Conservation (phyloP, 2,329 filamentous ascomycete genomes). For the Beauveria australis region DNA sequence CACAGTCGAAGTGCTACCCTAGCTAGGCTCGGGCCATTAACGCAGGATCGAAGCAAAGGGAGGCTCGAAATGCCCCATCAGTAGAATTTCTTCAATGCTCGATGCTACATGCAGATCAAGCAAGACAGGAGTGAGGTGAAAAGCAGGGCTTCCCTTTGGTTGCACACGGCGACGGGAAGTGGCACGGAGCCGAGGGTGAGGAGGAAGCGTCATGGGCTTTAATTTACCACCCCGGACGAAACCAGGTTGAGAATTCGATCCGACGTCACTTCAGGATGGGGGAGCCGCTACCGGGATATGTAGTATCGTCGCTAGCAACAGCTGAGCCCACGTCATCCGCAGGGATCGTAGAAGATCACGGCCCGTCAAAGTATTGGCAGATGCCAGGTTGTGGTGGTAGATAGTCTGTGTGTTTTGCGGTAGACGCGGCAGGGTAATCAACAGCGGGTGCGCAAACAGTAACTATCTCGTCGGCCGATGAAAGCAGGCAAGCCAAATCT, state of each 20-base stretch:
- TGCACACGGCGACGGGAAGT: neutral
- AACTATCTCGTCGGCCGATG: neutral
- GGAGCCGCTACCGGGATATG: neutral
- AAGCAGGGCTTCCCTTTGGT: neutral
- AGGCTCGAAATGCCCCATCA: neutral
- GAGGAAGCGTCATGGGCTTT: neutral
- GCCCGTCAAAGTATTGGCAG: neutral
- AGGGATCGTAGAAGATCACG: neutral
- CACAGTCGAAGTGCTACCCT: neutral
- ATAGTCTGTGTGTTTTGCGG: neutral
- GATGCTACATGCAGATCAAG: neutral
- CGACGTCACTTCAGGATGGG: neutral
- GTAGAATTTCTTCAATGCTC: neutral
- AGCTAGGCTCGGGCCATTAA: neutral
- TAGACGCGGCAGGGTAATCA: neutral
- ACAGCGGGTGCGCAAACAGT: neutral
- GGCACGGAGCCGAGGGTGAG: neutral
- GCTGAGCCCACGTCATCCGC: neutral
- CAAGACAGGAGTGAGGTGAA: neutral
- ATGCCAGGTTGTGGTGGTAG: neutral
- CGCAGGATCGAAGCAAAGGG: neutral
- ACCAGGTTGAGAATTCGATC: conserved; percentile 2
- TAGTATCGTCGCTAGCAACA: neutral
- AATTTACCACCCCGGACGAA: neutral
- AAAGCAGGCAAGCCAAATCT: neutral